Conservation (phyloP, 2,329 filamentous ascomycete species). For the Stemphylium vesicarium region DNA sequence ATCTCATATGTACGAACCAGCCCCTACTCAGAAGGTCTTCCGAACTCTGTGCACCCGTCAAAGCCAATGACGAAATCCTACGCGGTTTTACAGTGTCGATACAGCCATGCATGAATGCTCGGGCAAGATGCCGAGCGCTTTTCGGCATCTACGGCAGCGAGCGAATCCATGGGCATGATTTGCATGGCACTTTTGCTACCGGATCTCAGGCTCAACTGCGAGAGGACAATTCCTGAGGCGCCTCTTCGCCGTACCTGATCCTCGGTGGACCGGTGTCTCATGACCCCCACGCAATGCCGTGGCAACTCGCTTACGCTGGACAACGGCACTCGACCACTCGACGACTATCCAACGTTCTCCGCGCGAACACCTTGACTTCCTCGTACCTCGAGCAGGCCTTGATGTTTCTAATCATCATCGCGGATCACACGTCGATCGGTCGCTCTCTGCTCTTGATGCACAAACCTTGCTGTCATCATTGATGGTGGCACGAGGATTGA, state of each 20-base stretch:
- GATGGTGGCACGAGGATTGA: constrained; percentile 27
- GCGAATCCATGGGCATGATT: constrained; percentile 30
- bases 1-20: background rate
- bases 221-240: constrained; percentile 22
- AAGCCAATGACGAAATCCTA: background rate
- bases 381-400: background rate
- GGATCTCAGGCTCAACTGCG: constrained; percentile 25
- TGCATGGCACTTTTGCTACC: constrained; percentile 37
- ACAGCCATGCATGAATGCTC: constrained; percentile 7
- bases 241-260: constrained; percentile 42
- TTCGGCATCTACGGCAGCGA: constrained; percentile 30
- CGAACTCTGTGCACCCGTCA: background rate
- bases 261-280: constrained; percentile 23
- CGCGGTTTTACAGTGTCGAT: background rate
- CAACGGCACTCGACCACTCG: constrained; percentile 17
- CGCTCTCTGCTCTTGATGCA: background rate
- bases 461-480: constrained; percentile 3
- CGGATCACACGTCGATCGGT: background rate
- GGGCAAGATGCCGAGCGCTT: constrained; percentile 18
- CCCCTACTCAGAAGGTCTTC: constrained; percentile 1
- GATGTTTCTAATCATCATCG: background rate
- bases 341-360: constrained; percentile 1
- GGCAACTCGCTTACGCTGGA: constrained; percentile 18
- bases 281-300: constrained; percentile 37
- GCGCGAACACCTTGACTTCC: background rate